These are phyloP conservation scores for Millerago galiae DNA, from an alignment of 805 yeast genomes.

Conservation along the genomic window DNA sequence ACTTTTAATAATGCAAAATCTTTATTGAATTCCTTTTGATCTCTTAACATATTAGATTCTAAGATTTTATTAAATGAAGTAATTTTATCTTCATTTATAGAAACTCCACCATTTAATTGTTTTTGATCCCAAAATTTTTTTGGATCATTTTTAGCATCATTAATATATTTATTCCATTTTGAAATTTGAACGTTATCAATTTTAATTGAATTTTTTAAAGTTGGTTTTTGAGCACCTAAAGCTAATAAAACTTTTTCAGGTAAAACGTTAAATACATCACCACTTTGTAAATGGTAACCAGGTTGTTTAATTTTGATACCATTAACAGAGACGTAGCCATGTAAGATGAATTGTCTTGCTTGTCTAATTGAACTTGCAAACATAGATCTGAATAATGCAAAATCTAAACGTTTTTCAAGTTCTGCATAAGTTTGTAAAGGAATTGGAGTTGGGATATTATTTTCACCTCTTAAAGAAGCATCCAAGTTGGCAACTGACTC, in stretches of 20 bases:
- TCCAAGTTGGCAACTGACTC: conserved; percentile 87
- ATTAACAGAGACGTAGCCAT: conserved; percentile 80
- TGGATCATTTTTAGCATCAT: conserved; percentile 44
- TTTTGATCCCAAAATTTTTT: conserved; percentile 28
- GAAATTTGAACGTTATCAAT: conserved; percentile 67
- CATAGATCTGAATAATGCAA: conserved; percentile 85
- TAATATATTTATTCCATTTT: conserved; percentile 71
- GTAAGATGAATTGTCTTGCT: conserved; percentile 80
- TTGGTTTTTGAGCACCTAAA: conserved; percentile 79
- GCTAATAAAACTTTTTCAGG: conserved; percentile 85
- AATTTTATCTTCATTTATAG: conserved; percentile 7
- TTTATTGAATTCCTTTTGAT: conserved; percentile 19
- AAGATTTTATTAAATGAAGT: conserved; percentile 12
- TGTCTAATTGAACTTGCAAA: conserved; percentile 92
- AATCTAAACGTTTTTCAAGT: conserved; percentile 82
- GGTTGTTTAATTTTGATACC: conserved; percentile 77
- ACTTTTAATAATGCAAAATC: conserved; percentile 12
- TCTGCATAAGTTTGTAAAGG: conserved; percentile 84
- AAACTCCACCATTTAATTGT: conserved; percentile 11
- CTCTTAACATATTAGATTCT: conserved; percentile 17
- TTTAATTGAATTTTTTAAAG: conserved; percentile 56
- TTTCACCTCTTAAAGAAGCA: conserved; percentile 62
- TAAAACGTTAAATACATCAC: conserved; percentile 79
- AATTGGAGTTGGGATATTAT: conserved; percentile 64
- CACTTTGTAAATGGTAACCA: conserved; percentile 67